Percentiles rank a stretch among this genome's conserved stretches.
Evolutionary conservation across 2,329 filamentous ascomycete species (phyloP).

Genomic region (Venturia effusa): DNA sequence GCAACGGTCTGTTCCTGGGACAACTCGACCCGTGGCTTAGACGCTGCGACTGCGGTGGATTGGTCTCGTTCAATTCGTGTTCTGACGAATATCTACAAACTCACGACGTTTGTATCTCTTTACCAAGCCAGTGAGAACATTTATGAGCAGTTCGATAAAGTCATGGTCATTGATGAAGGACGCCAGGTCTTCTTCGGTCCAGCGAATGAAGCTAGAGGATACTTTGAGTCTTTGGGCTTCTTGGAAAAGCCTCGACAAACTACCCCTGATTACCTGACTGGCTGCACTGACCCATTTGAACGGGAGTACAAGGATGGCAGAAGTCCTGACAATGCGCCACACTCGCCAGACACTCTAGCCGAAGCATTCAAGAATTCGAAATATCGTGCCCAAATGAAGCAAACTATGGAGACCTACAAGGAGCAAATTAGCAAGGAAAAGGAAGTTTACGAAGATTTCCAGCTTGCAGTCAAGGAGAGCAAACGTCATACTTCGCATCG

Average conservation of each 20-base stretch:
- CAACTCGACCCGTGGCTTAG: constrained; percentile 37
- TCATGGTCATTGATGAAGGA: constrained; percentile 68
- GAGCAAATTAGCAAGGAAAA: constrained; percentile 52
- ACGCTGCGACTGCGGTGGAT: constrained; percentile 38
- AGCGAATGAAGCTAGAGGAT: constrained; percentile 52
- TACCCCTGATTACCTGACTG: constrained; percentile 71
- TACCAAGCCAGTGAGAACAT: constrained; percentile 82
- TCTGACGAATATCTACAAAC: constrained; percentile 74
- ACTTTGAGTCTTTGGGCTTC: constrained; percentile 71
- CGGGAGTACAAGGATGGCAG: constrained; percentile 61
- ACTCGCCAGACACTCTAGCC: constrained; percentile 54
- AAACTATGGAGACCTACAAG: constrained; percentile 62
- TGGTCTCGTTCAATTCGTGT: constrained; percentile 37
- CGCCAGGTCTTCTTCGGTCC: constrained; percentile 69
- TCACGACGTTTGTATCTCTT: constrained; percentile 73
- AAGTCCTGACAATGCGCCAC: constrained; percentile 55
- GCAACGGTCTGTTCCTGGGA: constrained; percentile 59
- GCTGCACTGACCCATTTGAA: constrained; percentile 76
- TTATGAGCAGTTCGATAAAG: constrained; percentile 70
- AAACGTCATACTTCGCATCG: constrained; percentile 64
- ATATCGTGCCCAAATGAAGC: constrained; percentile 44
- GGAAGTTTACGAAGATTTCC: constrained; percentile 64
- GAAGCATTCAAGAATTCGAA: constrained; percentile 59
- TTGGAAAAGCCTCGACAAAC: constrained; percentile 65
- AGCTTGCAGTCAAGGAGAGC: constrained; percentile 61